These are phyloP conservation scores for Aspergillus sp. DNA, from an alignment of 2,329 filamentous ascomycete genomes.

Conservation along the genomic window DNA sequence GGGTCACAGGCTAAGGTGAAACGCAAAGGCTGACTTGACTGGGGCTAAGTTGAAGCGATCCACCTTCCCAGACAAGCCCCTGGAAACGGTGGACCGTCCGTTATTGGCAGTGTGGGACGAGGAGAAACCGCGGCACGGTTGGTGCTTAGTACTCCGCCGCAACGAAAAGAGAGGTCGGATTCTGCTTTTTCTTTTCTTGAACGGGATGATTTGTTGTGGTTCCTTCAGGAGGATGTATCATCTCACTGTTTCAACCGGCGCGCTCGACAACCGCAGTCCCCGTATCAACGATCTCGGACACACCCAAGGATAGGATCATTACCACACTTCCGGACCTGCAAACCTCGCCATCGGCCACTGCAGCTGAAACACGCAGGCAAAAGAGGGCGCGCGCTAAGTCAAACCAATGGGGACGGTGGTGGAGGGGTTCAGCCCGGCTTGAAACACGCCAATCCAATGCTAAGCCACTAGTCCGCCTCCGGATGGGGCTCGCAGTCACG, in stretches of 20 bases:
- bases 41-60: conserved; percentile 14
- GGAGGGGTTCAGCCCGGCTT: conserved; percentile 21
- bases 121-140: conserved; percentile 2
- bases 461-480: conserved; percentile 23
- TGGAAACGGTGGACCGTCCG: conserved; percentile 9
- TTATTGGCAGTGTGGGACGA: conserved; percentile 8
- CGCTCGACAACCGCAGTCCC: neutral
- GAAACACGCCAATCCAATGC: conserved; percentile 33
- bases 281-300: neutral
- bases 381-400: conserved; percentile 21
- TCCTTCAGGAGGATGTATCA: neutral
- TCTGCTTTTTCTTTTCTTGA: neutral
- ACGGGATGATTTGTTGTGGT: neutral
- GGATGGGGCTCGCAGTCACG: conserved; percentile 12
- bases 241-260: neutral
- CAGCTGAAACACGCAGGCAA: conserved; percentile 29
- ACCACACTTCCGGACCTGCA: neutral
- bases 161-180: neutral
- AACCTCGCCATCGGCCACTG: neutral
- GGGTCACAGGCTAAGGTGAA: conserved; percentile 15
- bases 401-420: conserved; percentile 12
- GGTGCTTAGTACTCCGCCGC: neutral
- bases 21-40: conserved; percentile 17
- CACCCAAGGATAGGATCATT: neutral
- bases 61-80: conserved; percentile 14